Evolutionary conservation across 768 basidiomycete species (phyloP).

Genomic region (Collybiopsis luxurians): DNA sequence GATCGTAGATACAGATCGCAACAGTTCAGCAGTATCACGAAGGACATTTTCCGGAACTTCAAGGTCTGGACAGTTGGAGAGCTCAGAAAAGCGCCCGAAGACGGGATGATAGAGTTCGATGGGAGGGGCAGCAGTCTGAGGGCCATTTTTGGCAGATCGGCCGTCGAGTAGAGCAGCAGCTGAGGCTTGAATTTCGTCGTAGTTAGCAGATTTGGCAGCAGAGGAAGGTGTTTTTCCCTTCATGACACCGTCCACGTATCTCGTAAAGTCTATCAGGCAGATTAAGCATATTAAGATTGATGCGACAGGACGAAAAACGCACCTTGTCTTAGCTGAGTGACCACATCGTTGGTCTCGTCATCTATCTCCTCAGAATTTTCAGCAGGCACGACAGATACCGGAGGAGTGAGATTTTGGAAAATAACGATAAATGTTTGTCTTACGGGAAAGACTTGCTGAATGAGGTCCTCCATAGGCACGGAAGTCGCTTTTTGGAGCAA

Average conservation of each 20-base stretch:
- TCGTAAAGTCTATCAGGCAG: not conserved
- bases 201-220: constrained; percentile 10
- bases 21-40: not conserved
- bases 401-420: not conserved
- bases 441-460: not conserved
- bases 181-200: not conserved
- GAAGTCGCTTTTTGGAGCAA: not conserved
- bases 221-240: constrained; percentile 6
- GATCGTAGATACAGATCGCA: constrained; percentile 9
- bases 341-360: not conserved
- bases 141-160: not conserved
- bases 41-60: constrained; percentile 7
- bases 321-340: not conserved
- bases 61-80: constrained; percentile 10
- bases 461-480: no score
- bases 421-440: not conserved
- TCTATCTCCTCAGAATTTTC: no score
- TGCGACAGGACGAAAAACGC: not conserved
- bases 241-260: not conserved
- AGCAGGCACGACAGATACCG: not conserved
- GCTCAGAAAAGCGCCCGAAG: constrained; percentile 16
- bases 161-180: constrained; percentile 7
- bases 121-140: constrained; percentile 5
- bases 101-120: constrained; percentile 14
- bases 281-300: not conserved